A percentile compares a stretch with the other conserved stretches of the same genome.
Conservation (phyloP, 1,284 basidiomycete species). For the Rhodotorula mucilaginosa region DNA sequence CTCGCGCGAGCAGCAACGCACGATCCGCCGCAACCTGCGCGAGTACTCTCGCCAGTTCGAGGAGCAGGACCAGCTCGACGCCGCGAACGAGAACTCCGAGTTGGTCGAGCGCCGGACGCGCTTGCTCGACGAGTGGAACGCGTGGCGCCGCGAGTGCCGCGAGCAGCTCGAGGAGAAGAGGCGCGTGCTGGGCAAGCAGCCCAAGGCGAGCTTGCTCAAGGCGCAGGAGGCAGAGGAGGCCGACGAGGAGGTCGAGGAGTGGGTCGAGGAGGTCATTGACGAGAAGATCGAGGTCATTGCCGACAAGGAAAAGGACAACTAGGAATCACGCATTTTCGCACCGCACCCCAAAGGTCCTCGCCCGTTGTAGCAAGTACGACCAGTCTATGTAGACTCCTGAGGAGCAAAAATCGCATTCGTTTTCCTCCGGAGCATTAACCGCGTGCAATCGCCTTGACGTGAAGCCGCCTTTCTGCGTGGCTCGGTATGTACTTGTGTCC, state of each 20-base stretch:
- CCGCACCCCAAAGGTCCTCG: neutral
- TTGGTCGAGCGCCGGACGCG: conserved; percentile 86
- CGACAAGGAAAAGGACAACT: conserved; percentile 1
- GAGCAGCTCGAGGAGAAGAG: conserved; percentile 60
- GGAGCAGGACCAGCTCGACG: conserved; percentile 93
- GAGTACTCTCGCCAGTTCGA: conserved; percentile 92
- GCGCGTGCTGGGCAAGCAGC: conserved; percentile 56
- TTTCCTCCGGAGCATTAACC: too few species aligned
- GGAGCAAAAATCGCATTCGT: too few species aligned
- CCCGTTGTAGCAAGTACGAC: too few species aligned
- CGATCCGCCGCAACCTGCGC: conserved; percentile 82
- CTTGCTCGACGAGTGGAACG: conserved; percentile 97
- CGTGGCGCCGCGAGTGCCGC: conserved; percentile 62
- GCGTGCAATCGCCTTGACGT: too few species aligned
- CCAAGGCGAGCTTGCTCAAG: conserved; percentile 57
- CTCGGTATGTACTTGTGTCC: too few species aligned
- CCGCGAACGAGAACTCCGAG: conserved; percentile 90
- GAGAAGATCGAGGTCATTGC: conserved; percentile 33
- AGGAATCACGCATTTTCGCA: neutral
- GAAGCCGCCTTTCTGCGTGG: too few species aligned
- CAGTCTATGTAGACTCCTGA: too few species aligned
- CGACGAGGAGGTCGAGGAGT: conserved; percentile 88
- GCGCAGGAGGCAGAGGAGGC: conserved; percentile 86
- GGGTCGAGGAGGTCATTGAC: conserved; percentile 68
- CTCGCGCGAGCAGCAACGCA: conserved; percentile 82